A percentile compares a stretch with the other conserved stretches of the same genome.
Evolutionary conservation across 78 protist genomes (phyloP).

Genomic region (Thecamonas trahens): DNA sequence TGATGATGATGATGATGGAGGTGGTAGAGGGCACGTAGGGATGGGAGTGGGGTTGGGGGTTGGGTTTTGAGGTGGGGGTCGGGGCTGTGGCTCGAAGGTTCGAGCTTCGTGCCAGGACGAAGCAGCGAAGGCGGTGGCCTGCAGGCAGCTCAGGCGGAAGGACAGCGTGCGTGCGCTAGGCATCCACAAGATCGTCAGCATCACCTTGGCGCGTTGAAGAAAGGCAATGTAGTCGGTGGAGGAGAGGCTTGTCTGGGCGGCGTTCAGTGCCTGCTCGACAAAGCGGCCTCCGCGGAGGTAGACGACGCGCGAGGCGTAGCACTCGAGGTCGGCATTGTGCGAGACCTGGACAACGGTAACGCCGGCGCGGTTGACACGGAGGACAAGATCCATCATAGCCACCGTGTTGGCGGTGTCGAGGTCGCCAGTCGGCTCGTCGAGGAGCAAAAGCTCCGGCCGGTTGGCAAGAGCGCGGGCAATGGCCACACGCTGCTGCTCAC

Average conservation of each 20-base stretch:
- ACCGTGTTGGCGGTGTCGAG: constrained; percentile 82
- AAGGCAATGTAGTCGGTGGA: constrained; percentile 62
- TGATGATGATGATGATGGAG: no score
- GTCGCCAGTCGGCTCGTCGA: constrained; percentile 94
- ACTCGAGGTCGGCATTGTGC: constrained; percentile 90
- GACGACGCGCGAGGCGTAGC: constrained; percentile 87
- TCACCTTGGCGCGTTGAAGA: no score
- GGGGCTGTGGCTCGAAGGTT: no score
- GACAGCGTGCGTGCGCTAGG: no score
- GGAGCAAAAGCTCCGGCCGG: constrained; percentile 76
- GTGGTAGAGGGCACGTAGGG: no score
- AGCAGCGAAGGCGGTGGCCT: no score
- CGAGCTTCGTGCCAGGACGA: no score
- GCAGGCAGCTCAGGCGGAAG: no score
- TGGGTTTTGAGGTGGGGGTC: no score
- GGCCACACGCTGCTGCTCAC: constrained; percentile 92
- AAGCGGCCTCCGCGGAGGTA: constrained; percentile 75
- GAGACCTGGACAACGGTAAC: constrained; percentile 25
- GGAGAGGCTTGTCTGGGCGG: constrained; percentile 54
- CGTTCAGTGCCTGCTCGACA: constrained; percentile 59
- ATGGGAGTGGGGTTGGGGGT: no score
- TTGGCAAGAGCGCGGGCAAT: constrained; percentile 89
- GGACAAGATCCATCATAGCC: constrained; percentile 83
- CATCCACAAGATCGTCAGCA: no score
- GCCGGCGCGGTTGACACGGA: constrained; percentile 9